These are phyloP conservation scores for Entoloma clypeatum DNA, from an alignment of 1,284 basidiomycete species.

Conservation along the genomic window DNA sequence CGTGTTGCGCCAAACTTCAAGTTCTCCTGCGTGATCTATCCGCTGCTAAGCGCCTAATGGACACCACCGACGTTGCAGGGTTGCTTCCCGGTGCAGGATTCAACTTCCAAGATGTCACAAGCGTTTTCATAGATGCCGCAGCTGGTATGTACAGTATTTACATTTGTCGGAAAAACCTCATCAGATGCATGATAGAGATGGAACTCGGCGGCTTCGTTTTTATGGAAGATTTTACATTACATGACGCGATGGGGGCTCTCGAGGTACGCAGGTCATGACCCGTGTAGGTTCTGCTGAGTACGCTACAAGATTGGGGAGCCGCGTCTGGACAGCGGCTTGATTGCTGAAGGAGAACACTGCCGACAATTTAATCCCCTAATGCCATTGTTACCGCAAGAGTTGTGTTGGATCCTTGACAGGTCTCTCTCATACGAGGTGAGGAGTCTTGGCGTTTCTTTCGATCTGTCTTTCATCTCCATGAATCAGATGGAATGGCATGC, in stretches of 20 bases:
- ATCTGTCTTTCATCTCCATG: slow-evolving; percentile 9
- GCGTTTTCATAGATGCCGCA: slow-evolving; percentile 52
- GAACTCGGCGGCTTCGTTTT: slow-evolving; percentile 62
- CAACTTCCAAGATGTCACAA: slow-evolving; percentile 58
- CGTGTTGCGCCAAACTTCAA: no score
- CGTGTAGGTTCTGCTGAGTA: slow-evolving; percentile 6
- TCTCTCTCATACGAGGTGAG: slow-evolving; percentile 78
- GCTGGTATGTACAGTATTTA: slow-evolving; percentile 39
- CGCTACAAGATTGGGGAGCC: slow-evolving; percentile 78
- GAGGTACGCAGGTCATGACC: slow-evolving; percentile 51
- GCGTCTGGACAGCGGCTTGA: slow-evolving; percentile 81
- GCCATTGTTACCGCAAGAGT: slow-evolving; percentile 65
- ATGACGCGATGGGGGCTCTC: slow-evolving; percentile 88
- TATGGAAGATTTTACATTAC: slow-evolving; percentile 65
- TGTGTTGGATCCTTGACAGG: slow-evolving; percentile 86
- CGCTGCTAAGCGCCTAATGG: no score
- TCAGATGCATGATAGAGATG: slow-evolving; percentile 49
- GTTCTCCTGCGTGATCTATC: no score
- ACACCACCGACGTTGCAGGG: no score
- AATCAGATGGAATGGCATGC: slow-evolving; percentile 91
- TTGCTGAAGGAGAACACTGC: slow-evolving; percentile 40
- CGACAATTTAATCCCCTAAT: slow-evolving; percentile 63
- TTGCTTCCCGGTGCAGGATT: slow-evolving; percentile 32
- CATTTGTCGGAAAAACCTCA: slow-evolving; percentile 6
- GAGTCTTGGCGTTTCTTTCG: slow-evolving; percentile 10